A percentile compares a stretch with the other conserved stretches of the same genome.
These are phyloP conservation scores for Ascochyta viciae-villosae DNA, from an alignment of 2,329 filamentous ascomycete species.

Conservation along the genomic window DNA sequence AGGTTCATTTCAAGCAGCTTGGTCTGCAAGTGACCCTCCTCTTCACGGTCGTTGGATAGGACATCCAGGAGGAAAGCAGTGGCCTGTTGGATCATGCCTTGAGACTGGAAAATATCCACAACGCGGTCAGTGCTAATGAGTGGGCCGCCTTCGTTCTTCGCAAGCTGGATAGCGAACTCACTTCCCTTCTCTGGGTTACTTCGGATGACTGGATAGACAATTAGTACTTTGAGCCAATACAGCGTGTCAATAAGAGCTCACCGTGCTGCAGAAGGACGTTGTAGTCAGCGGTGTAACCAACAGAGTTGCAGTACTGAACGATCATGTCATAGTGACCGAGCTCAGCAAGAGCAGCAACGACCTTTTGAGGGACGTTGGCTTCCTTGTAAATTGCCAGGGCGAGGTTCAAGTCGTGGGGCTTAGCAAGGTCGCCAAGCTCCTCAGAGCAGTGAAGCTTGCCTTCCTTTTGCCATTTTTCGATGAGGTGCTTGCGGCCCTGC, in stretches of 20 bases:
- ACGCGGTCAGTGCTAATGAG: conserved; percentile 93
- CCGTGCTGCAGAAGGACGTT: conserved; percentile 84
- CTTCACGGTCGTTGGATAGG: conserved; percentile 90
- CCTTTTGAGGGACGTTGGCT: conserved; percentile 90
- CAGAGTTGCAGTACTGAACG: conserved; percentile 83
- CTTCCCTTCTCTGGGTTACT: conserved; percentile 92
- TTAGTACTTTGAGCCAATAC: background rate
- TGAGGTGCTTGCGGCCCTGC: conserved; percentile 91
- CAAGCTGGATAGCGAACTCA: conserved; percentile 92
- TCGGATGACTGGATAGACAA: conserved; percentile 61
- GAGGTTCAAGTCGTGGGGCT: conserved; percentile 85
- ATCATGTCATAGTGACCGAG: conserved; percentile 98
- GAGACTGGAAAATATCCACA: conserved; percentile 96
- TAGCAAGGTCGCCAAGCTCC: conserved; percentile 92
- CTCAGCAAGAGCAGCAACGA: conserved; percentile 93
- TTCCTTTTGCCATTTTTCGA: conserved; percentile 98
- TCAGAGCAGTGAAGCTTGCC: conserved; percentile 96
- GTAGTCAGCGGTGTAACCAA: conserved; percentile 93
- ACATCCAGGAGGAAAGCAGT: conserved; percentile 98
- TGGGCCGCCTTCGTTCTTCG: conserved; percentile 85
- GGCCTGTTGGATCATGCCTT: conserved; percentile 96
- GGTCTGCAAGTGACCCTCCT: conserved; percentile 93
- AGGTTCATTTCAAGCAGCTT: conserved; percentile 98
- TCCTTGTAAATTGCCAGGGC: conserved; percentile 90
- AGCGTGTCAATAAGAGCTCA: background rate